Evolutionary conservation across 192 early-diverging fungal genomes (phyloP).

Genomic region (Ambispora gerdemannii): DNA sequence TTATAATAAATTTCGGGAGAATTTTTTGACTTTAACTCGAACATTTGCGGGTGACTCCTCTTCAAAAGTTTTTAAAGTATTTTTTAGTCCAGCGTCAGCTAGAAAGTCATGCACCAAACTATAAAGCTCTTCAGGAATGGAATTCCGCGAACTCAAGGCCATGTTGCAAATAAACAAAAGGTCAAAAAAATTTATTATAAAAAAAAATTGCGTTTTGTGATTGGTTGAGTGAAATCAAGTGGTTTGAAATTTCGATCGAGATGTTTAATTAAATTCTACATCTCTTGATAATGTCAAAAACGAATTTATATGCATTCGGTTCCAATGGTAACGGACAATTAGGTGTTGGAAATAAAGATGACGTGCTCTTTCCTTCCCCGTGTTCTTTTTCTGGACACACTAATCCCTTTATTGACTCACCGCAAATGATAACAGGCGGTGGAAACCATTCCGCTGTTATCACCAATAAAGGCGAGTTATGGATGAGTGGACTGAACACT

Average conservation of each 20-base stretch:
- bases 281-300: too few relatives aligned
- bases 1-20: background rate
- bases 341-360: constrained; percentile 48
- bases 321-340: constrained; percentile 70
- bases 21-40: background rate
- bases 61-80: background rate
- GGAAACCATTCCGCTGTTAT: constrained; percentile 71
- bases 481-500: constrained; percentile 49
- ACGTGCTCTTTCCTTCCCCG: constrained; percentile 36
- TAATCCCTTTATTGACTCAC: constrained; percentile 8
- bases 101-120: background rate
- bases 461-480: constrained; percentile 37
- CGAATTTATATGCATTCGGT: constrained; percentile 50
- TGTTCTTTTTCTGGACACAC: constrained; percentile 13
- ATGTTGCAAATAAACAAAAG: too few relatives aligned
- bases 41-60: background rate
- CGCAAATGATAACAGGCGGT: constrained; percentile 44
- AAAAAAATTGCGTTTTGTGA: too few relatives aligned
- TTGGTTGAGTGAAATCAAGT: too few relatives aligned
- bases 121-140: background rate
- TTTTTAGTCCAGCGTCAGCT: background rate
- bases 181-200: too few relatives aligned
- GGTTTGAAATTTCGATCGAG: too few relatives aligned
- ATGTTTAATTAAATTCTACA: too few relatives aligned
- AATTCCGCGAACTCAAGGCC: background rate